Conservation (phyloP, 441 rosid genomes). For the Corymbia citriodora region DNA sequence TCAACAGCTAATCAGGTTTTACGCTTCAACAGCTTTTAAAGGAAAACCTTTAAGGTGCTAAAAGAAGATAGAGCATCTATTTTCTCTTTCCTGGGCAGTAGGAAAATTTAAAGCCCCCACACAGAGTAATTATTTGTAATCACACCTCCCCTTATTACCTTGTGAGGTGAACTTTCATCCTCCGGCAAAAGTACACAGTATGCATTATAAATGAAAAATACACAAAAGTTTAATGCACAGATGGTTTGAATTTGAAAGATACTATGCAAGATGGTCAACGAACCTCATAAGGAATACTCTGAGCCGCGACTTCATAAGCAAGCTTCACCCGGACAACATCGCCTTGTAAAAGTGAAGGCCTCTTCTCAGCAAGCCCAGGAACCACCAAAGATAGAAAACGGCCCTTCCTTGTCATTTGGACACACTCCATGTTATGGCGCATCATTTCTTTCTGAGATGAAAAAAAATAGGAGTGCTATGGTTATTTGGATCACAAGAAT, state of each 20-base stretch:
- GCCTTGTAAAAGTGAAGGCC: conserved; percentile 63
- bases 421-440: conserved; percentile 37
- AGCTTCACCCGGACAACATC: conserved; percentile 37
- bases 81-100: not conserved
- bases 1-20: not conserved
- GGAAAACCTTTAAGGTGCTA: not conserved
- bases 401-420: conserved; percentile 35
- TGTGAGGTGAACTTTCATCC: not conserved
- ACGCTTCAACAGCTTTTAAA: not conserved
- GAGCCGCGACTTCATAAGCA: conserved; percentile 6
- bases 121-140: not conserved
- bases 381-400: conserved; percentile 35
- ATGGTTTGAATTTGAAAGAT: not conserved
- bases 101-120: not conserved
- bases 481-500: not conserved
- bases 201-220: not conserved
- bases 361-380: conserved; percentile 60
- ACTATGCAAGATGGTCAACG: not conserved
- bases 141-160: not conserved
- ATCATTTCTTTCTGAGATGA: conserved; percentile 42
- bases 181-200: not conserved
- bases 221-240: not conserved
- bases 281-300: conserved; percentile 23
- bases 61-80: not conserved
- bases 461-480: not conserved